These are phyloP conservation scores for Entomortierella lignicola DNA, from an alignment of 192 early-diverging fungal species.

Conservation along the genomic window DNA sequence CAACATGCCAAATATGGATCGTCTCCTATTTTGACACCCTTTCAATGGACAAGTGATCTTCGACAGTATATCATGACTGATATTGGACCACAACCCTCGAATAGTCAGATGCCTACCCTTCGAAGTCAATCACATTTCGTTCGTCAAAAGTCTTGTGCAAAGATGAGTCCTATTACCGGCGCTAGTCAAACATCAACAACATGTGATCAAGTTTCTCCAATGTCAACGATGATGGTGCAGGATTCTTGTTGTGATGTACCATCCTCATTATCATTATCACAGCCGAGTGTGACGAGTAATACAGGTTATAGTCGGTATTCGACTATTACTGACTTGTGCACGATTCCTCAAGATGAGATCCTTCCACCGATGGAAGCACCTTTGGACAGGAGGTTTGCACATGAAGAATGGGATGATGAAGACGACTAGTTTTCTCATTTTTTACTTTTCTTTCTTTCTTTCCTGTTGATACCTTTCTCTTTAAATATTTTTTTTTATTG, in stretches of 20 bases:
- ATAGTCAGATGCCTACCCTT: conserved; percentile 28
- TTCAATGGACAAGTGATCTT: conserved; percentile 42
- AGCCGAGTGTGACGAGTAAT: background rate
- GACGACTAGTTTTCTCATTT: too few species aligned
- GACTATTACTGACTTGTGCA: conserved; percentile 33
- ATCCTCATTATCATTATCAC: too few species aligned
- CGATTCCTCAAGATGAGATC: conserved; percentile 33
- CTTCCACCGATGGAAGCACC: conserved; percentile 28
- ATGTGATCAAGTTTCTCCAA: too few species aligned
- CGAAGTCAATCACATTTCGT: conserved; percentile 17
- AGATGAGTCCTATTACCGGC: background rate
- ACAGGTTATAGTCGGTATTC: background rate
- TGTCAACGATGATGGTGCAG: too few species aligned
- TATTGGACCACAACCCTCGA: conserved; percentile 50
- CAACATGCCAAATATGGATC: background rate
- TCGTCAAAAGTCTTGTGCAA: conserved; percentile 30
- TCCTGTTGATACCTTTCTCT: too few species aligned
- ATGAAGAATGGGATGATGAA: conserved; percentile 46
- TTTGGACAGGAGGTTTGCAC: conserved; percentile 19
- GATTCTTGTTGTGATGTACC: too few species aligned
- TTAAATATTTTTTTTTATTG: too few species aligned
- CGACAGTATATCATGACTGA: conserved; percentile 53
- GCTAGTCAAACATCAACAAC: background rate
- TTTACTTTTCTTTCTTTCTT: too few species aligned
- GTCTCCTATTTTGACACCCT: conserved; percentile 28